Conservation (phyloP, 331 rosid species). For the Telfairia occidentalis region DNA sequence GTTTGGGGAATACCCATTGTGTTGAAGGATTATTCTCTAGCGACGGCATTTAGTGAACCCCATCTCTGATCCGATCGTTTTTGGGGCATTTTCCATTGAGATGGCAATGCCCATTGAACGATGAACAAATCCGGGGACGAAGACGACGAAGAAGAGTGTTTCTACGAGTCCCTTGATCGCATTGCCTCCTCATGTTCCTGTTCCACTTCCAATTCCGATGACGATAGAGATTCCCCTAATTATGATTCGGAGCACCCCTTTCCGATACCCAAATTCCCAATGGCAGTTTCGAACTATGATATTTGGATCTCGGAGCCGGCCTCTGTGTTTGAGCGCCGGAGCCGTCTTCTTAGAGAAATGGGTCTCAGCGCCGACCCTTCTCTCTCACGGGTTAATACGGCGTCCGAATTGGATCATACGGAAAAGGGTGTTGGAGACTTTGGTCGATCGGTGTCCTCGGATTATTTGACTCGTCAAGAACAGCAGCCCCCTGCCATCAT, state of each 20-base stretch:
- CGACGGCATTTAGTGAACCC: not conserved
- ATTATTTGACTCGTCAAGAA: conserved; percentile 21
- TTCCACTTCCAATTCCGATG: conserved; percentile 61
- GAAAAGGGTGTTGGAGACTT: conserved; percentile 26
- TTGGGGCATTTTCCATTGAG: conserved; percentile 37
- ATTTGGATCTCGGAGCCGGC: conserved; percentile 92
- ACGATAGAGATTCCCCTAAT: conserved; percentile 35
- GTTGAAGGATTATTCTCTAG: not conserved
- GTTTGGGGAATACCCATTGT: not conserved
- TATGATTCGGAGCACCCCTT: conserved; percentile 33
- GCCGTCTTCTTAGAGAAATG: conserved; percentile 54
- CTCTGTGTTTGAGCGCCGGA: conserved; percentile 83
- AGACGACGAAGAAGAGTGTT: conserved; percentile 52
- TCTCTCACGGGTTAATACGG: conserved; percentile 34
- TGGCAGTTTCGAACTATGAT: conserved; percentile 51
- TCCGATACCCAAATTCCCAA: conserved; percentile 46
- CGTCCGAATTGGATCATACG: conserved; percentile 5
- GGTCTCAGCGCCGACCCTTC: conserved; percentile 67
- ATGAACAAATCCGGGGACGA: conserved; percentile 55
- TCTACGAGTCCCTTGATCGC: conserved; percentile 89
- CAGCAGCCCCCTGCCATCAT: conserved; percentile 21
- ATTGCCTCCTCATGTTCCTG: conserved; percentile 74
- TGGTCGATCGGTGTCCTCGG: conserved; percentile 46
- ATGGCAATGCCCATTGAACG: conserved; percentile 55
- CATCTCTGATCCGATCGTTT: conserved; percentile 35